Evolutionary conservation across 2,329 filamentous ascomycete species (phyloP), one percentile per base, ranked within the genome.

Genomic region (Microthyrium microscopicum): DNA sequence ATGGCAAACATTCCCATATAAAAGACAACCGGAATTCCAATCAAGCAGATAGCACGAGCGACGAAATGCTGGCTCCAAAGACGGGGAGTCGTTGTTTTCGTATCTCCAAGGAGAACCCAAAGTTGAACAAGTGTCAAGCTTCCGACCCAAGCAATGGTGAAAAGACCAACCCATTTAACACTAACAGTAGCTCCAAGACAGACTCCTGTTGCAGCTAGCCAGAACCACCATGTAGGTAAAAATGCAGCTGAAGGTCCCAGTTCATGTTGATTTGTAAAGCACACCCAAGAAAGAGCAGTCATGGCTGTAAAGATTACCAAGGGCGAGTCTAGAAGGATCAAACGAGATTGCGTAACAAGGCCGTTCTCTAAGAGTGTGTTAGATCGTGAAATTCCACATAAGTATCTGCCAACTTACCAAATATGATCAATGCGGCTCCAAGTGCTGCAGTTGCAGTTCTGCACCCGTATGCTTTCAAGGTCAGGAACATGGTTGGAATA

Each of bases 91-190:
- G 95, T 84, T 35, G 76, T 85, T 58, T 74, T 83, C 43, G 70
- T 70, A 54, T 98, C 89, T 42, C 85, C 89, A 26, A 94, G 77
- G 36, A 98, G 64, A 44, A 94, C 75, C 89, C 89, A 98, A 38
- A 98, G 70, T 62, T 98, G 89, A 29, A 98, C 55, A 28, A 87
- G 56, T 24, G 89, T 98, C 58, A 98, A 70, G 56, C 68, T 73
- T 41, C 89, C 89, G 44, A 98, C 83, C 89, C 89, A 98, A 31
- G 87, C 89, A 55, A 94, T 94, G 41, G 89, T 98, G 64, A 98
- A 95, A 33, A 98, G 67, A 32, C 89, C 89, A 50, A 98, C 89
- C 89, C 89, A 98, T 64, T 98, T 98, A 49, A 95, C 85, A 60
- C 87, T 95, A 40, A 77, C 72, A 5, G 89, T 95, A 32, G 87